Percentiles rank a stretch among this genome's conserved stretches.
These are phyloP conservation scores for Miamiensis avidus DNA, from an alignment of 169 alveolate genomes.

Conservation along the genomic window DNA sequence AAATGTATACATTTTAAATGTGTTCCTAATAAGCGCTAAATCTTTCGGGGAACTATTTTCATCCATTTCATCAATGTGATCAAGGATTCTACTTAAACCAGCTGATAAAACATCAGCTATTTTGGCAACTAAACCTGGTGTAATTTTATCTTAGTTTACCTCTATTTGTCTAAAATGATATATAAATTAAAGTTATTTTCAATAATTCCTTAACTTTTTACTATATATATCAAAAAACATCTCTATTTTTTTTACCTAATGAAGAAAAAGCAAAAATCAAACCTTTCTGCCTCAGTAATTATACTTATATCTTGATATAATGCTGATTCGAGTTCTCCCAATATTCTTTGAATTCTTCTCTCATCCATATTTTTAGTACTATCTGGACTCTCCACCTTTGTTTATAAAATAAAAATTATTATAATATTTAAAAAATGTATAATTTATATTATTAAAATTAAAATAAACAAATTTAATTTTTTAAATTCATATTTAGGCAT, in stretches of 20 bases:
- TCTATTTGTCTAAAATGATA: slow-evolving; percentile 11
- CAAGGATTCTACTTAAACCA: background rate
- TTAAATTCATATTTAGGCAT: no score
- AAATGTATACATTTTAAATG: slow-evolving; percentile 19
- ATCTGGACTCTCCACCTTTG: slow-evolving; percentile 3
- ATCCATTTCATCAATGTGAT: slow-evolving; percentile 5
- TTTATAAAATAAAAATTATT: background rate
- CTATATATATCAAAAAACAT: background rate
- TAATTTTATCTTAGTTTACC: slow-evolving; percentile 13
- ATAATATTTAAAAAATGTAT: no score
- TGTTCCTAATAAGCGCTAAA: background rate
- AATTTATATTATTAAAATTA: no score
- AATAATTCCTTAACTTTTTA: background rate
- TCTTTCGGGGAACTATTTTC: background rate
- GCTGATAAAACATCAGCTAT: slow-evolving; percentile 11
- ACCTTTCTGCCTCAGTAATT: slow-evolving; percentile 15
- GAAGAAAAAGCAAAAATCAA: slow-evolving; percentile 13
- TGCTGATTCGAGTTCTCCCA: slow-evolving; percentile 18
- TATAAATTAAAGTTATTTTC: no score
- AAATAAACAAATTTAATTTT: no score
- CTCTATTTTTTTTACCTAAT: slow-evolving; percentile 8
- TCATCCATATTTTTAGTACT: slow-evolving; percentile 13
- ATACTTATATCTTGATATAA: slow-evolving; percentile 18
- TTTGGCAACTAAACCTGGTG: background rate
- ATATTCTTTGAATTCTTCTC: slow-evolving; percentile 6